Evolutionary conservation across 768 basidiomycete genomes (phyloP).

Genomic region (Saitozyma podzolica): DNA sequence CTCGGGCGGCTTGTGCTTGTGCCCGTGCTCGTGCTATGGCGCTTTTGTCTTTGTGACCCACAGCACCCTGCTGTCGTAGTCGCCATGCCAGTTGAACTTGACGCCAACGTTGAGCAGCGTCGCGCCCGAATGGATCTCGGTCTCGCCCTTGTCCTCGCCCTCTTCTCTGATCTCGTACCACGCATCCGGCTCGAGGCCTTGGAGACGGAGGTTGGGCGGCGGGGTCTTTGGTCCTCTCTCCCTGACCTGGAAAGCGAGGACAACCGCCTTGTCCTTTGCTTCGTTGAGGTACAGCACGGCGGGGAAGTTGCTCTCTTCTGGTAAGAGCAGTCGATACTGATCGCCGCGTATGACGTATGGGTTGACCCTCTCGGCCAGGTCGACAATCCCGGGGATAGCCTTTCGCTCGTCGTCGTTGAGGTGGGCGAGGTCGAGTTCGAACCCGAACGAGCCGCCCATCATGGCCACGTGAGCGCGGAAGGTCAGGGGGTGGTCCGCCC

Average conservation of each 20-base stretch:
- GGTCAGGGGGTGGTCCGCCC: slow-evolving; percentile 18
- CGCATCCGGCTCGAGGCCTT: slow-evolving; percentile 17
- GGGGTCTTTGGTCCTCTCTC: no score
- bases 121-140: slow-evolving; percentile 1
- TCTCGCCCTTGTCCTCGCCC: slow-evolving; percentile 4
- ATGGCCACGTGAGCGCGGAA: slow-evolving; percentile 37
- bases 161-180: slow-evolving; percentile 14
- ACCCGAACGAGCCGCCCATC: slow-evolving; percentile 36
- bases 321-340: slow-evolving; percentile 23
- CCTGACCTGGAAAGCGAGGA: slow-evolving; percentile 16
- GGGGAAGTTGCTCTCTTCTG: slow-evolving; percentile 22
- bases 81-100: slow-evolving; percentile 15
- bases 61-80: slow-evolving; percentile 26
- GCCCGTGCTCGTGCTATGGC: no score
- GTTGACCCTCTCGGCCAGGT: slow-evolving; percentile 23
- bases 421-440: slow-evolving; percentile 28
- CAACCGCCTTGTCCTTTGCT: slow-evolving; percentile 12
- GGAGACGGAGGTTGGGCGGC: slow-evolving; percentile 13
- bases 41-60: not conserved
- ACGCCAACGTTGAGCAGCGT: slow-evolving; percentile 24
- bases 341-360: slow-evolving; percentile 27
- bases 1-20: no score
- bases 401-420: slow-evolving; percentile 18
- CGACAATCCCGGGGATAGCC: slow-evolving; percentile 15
- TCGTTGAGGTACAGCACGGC: slow-evolving; percentile 22